Percentiles rank a stretch among this genome's conserved stretches.
phyloP scores from a whole-genome alignment of 768 basidiomycete genomes.

The Russula dissimulans region DNA sequence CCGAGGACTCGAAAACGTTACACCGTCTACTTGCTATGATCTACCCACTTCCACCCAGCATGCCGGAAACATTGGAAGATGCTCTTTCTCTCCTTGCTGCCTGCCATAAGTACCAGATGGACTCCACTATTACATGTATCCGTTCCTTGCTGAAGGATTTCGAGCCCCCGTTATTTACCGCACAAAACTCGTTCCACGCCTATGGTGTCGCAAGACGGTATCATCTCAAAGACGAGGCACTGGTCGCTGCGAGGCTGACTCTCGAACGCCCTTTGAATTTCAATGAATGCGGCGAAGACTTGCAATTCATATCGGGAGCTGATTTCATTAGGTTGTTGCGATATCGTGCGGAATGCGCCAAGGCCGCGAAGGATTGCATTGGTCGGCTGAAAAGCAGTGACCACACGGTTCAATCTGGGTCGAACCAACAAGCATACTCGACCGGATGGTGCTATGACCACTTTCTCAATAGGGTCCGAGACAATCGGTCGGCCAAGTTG shows the following conservation, averaged over 20 bases:
- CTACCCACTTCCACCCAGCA: not conserved
- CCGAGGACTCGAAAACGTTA: constrained; percentile 3
- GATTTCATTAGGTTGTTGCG: not conserved
- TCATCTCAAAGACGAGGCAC: constrained; percentile 1
- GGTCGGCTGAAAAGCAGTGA: too few species aligned
- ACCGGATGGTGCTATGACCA: too few species aligned
- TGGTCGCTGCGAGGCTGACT: not conserved
- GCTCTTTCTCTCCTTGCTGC: not conserved
- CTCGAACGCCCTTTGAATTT: not conserved
- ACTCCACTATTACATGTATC: not conserved
- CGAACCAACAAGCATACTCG: too few species aligned
- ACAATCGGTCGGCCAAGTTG: too few species aligned
- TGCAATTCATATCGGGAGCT: not conserved
- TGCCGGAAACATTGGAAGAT: not conserved
- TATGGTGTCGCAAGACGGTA: constrained; percentile 5
- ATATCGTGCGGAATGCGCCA: not conserved
- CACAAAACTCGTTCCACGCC: not conserved
- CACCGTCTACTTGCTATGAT: not conserved
- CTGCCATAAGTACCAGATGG: constrained; percentile 11
- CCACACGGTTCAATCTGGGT: too few species aligned
- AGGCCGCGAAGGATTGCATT: not conserved
- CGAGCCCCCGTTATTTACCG: not conserved
- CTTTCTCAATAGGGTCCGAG: too few species aligned
- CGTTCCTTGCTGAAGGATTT: not conserved
- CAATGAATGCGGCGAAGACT: not conserved